Base-by-base conservation (phyloP, 2,329 filamentous ascomycete species). In the Amauroascus niger region DNA sequence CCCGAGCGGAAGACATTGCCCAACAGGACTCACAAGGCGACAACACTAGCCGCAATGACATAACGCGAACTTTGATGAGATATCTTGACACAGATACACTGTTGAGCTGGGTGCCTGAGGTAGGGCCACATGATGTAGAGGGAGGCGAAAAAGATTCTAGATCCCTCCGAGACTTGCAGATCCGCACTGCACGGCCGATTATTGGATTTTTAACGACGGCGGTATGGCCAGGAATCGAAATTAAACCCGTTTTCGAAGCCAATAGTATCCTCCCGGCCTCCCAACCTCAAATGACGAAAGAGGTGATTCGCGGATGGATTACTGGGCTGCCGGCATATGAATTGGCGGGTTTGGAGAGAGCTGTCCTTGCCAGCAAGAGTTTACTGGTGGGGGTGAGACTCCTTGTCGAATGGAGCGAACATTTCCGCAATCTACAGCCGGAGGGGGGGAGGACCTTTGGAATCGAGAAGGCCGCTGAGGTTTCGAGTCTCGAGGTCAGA, bases 41-140 rank as follows among this genome's bases (percentile, higher is more conserved):
- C 37, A 66, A 63, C 14, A 73, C 75, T 22, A 76, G 86, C 35
- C 79, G 90, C 33, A 67, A 78, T 0, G 74, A 78, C 39, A 82
- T 96, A 45, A 73, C 85, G 14, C 75, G 74, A 16, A 83, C 81
- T 58, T 72, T 93, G 49, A 79, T 97, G 77, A 80, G 86, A 45
- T 97, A 97, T 69, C 79, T 98, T 24, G 83, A 89, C 62, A 97
- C 93, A 0, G 93, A 98, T 71, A 90, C 88, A 0, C 73, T 97
- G 33, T 80, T 98, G 1, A 97, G 91, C 78, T 95, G 89, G 87
- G 88, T 81, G 16, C 83, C 83, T 0, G 76, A 76, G 63, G 71
- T 72, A 53, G 71, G 71, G 44, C 60, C 73, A 55, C 70, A 78
- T 65, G 76, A 80, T 39, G 68, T 74, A 28, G 69, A 70, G 53